Evolutionary conservation across 352 stramenopile species (phyloP), one percentile per base, ranked within the genome.

Genomic region (Lagenidium sp.): DNA sequence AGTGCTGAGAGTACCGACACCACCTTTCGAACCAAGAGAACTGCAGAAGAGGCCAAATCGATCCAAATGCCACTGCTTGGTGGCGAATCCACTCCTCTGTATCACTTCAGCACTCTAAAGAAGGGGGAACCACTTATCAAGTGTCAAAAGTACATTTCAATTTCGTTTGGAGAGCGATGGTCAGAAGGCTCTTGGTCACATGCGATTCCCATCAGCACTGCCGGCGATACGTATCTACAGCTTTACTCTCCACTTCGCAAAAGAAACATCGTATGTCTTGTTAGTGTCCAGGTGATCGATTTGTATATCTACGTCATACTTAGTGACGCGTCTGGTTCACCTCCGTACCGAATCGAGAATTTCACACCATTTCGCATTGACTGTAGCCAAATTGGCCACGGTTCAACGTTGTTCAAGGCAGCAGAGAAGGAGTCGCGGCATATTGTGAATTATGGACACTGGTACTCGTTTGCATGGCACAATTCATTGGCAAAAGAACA

Each of bases 261-360:
- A 50, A 77, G 76, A 25, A 63, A 74, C 32, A 64, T 90, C 30
- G 91, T 94, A 38, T 90, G 80, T 36, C 64, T 90, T 41, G 81
- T 74, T 28, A 91, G 78, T 40, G 75, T 94, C 16, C 81, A 94
- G 44, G 71, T 94, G 20, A 72, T 94, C n/a, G 81, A 88, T 28
- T 87, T 87, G 71, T 89, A 94, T 43, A 68, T 94, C 15, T 94
- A 91, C 49, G 78, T 94, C 11, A 80, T 91, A 40, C 49, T 94
- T 37, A 90, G 63, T 19, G 81, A 94, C 50, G 74, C 85, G 10
- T 94, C 78, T 0, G 78, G 68, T 19, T 67, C 75, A 15, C 81
- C 81, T 6, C 81, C 81, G 15, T 94, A 90, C 53, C 76, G 81
- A 6, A 82, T 94, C 36, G 81, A 94, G 58, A 94, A 94, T 53